Conservation (phyloP, 345 rosid species). For the Gynandropsis gynandra region DNA sequence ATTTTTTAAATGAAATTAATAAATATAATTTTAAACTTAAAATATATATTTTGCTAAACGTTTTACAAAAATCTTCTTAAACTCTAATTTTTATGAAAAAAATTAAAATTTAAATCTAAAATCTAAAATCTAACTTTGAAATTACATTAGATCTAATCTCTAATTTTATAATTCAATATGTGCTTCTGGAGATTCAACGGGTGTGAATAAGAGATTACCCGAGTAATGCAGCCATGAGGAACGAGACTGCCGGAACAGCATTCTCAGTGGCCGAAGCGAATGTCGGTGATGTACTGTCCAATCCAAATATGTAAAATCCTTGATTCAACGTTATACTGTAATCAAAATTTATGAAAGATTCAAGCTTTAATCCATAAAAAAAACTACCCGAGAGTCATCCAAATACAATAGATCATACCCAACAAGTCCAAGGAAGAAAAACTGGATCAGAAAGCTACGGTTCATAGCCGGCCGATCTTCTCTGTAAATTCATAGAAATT, state of each 20-base stretch:
- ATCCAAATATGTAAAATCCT: constrained; percentile 54
- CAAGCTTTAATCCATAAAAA: neutral
- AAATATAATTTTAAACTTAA: no score
- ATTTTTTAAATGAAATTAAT: no score
- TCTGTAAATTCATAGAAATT: constrained; percentile 24
- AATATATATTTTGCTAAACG: no score
- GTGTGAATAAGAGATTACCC: no score
- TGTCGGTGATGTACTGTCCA: constrained; percentile 60
- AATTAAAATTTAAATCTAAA: no score
- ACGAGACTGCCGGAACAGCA: constrained; percentile 63
- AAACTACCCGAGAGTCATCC: no score
- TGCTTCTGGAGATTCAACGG: no score
- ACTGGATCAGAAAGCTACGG: constrained; percentile 35
- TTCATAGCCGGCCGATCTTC: constrained; percentile 47
- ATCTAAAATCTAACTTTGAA: no score
- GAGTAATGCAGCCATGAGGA: constrained; percentile 49
- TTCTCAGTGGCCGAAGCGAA: constrained; percentile 70
- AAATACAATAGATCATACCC: constrained; percentile 35
- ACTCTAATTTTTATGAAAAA: no score
- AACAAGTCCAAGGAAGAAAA: constrained; percentile 54
- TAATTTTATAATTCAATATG: no score
- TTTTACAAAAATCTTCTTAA: no score
- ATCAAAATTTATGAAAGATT: neutral
- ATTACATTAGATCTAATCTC: no score
- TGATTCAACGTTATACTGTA: constrained; percentile 52